Base-by-base conservation (phyloP, 768 basidiomycete species). In the Pulveroboletus ravenelii region DNA sequence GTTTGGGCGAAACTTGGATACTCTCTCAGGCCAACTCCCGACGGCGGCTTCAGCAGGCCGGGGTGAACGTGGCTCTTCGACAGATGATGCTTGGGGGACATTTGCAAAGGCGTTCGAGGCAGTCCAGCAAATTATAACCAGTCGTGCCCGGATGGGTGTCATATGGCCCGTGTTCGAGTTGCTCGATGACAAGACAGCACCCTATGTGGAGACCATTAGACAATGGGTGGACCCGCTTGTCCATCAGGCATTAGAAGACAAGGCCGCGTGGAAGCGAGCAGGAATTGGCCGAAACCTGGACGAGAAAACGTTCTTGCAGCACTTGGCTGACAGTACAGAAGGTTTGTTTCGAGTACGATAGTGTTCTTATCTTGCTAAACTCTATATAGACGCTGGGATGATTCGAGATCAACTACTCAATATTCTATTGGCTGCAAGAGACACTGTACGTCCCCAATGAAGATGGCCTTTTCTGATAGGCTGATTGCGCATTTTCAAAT, bases 341-440 rank as follows among this genome's bases (percentile, higher is more conserved):
- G 82, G 85, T 84, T 52, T 50, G 72, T 61, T 17, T 15, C 47
- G 31, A 41, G 46, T 46, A 38, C 44, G 8, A 25, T 35, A 29
- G 17, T 12, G 38, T 17, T 20, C 10, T 27, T 17, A 41, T 38
- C 12, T 50, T 27, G 23, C 62, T 60, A 29, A 57, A 10, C 30
- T 18, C 45, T 45, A 45, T 51, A 51, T 58, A 90, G 88, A 90
- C 61, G 69, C 69, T 10, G 72, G 78, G 8, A 64, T 82, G 38
- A 86, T 93, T 48, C 80, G 85, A 18, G 87, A 91, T 67, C 85
- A 92, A 55, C 66, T 91, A 12, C 73, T 91, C 42, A 91, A 81
- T 60, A 81, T 90, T 64, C 70, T 93, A 2, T 71, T 91, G 10
- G 89, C 89, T 6, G 78, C 86, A 20, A 70, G 89, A 48, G 89